phyloP scores from a whole-genome alignment of 352 stramenopile genomes.

The Peronospora destructor region DNA sequence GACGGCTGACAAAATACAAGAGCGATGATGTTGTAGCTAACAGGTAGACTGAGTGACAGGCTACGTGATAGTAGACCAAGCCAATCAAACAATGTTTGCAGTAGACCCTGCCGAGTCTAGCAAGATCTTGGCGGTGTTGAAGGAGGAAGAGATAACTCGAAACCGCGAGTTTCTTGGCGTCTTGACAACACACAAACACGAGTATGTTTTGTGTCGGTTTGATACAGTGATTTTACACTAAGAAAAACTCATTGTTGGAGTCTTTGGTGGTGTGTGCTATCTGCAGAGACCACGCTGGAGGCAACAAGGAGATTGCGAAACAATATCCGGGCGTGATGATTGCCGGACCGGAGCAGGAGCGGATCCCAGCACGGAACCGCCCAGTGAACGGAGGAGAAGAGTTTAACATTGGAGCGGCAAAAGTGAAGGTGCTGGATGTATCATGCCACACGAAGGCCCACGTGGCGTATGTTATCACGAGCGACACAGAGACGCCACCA shows the following conservation, averaged over 20 bases:
- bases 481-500: conserved; percentile 62
- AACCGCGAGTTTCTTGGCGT: conserved; percentile 80
- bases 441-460: conserved; percentile 81
- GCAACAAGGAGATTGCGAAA: conserved; percentile 60
- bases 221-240: not conserved
- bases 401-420: conserved; percentile 69
- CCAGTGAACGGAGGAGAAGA: conserved; percentile 70
- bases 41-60: conserved; percentile 20
- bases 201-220: conserved; percentile 30
- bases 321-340: conserved; percentile 66
- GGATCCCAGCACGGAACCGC: conserved; percentile 66
- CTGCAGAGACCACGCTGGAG: conserved; percentile 68
- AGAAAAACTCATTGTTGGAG: not conserved
- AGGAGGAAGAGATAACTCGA: conserved; percentile 55
- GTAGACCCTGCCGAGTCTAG: conserved; percentile 64
- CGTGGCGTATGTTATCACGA: conserved; percentile 81
- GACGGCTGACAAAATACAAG: too few relatives aligned
- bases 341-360: conserved; percentile 60
- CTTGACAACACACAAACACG: conserved; percentile 91
- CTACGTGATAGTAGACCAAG: conserved; percentile 73
- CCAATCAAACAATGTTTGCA: conserved; percentile 79
- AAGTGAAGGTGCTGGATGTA: conserved; percentile 70
- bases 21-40: not conserved
- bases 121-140: conserved; percentile 56
- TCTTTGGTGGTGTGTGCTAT: not conserved